phyloP scores from a whole-genome alignment of 78 protist species.

The Dictyostelium capitatum region DNA sequence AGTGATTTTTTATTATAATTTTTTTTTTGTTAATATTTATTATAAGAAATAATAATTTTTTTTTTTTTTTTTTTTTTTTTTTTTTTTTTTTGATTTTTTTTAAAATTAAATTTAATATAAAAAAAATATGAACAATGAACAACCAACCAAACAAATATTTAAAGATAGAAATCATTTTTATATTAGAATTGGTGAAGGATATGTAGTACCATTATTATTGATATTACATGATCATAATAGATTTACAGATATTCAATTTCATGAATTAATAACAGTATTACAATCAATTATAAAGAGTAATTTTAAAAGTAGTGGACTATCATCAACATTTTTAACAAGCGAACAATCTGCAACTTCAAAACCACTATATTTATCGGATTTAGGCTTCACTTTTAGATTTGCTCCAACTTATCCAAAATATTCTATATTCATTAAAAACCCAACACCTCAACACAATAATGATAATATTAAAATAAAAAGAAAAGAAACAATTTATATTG shows the following conservation, averaged over 20 bases:
- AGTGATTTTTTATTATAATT: no score
- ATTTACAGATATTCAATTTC: constrained; percentile 29
- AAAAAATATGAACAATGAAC: no score
- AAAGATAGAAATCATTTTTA: constrained; percentile 61
- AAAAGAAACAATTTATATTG: not conserved
- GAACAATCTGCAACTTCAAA: constrained; percentile 28
- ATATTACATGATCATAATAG: constrained; percentile 33
- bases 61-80: no score
- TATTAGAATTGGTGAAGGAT: constrained; percentile 41
- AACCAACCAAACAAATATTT: not conserved
- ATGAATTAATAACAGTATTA: constrained; percentile 17
- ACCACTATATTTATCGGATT: not conserved
- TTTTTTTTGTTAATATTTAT: no score
- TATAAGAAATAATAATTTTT: no score
- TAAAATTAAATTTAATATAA: no score
- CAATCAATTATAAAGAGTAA: constrained; percentile 13
- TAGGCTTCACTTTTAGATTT: constrained; percentile 33
- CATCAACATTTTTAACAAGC: not conserved
- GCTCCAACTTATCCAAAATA: constrained; percentile 56
- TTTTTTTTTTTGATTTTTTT: no score
- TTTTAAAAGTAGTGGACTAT: not conserved
- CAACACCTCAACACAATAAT: not conserved
- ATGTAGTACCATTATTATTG: constrained; percentile 58
- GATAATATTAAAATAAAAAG: not conserved
- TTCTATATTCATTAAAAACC: constrained; percentile 3